phyloP scores from a whole-genome alignment of 176 grass and related monocot genomes.

The Lolium rigidum region DNA sequence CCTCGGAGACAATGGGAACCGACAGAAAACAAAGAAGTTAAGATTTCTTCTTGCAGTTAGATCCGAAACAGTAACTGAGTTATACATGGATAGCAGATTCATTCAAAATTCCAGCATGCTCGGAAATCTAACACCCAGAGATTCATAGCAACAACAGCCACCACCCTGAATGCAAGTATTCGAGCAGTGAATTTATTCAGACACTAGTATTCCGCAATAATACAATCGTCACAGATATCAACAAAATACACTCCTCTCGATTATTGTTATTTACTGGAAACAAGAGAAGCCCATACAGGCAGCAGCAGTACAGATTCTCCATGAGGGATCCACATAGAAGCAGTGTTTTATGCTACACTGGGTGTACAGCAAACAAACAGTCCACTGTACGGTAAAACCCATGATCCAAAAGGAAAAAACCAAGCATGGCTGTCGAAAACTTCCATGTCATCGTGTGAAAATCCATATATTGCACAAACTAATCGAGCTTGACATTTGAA shows the following conservation, averaged over 20 bases:
- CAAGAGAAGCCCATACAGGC: slow-evolving; percentile 18
- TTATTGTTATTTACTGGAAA: slow-evolving; percentile 43
- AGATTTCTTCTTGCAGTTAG: background rate
- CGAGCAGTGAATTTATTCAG: slow-evolving; percentile 2
- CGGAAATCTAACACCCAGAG: background rate
- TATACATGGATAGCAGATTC: background rate
- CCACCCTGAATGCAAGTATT: background rate
- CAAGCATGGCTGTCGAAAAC: slow-evolving; percentile 5
- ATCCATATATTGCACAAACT: slow-evolving; percentile 29
- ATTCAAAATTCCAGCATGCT: background rate
- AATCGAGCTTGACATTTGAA: slow-evolving; percentile 96
- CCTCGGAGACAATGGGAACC: too few species aligned
- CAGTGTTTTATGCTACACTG: slow-evolving; percentile 32
- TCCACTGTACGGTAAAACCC: background rate
- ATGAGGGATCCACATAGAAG: background rate
- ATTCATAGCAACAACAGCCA: background rate
- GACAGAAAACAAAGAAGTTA: background rate
- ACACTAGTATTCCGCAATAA: slow-evolving; percentile 23
- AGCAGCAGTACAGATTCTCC: slow-evolving; percentile 21
- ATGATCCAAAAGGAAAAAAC: background rate
- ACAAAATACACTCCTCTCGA: slow-evolving; percentile 22
- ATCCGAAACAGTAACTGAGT: background rate
- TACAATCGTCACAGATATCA: slow-evolving; percentile 13
- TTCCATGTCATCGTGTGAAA: slow-evolving; percentile 1
- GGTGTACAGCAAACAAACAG: slow-evolving; percentile 3